Conservation (phyloP, 192 early-diverging fungal genomes). For the Umbelopsis vinacea region DNA sequence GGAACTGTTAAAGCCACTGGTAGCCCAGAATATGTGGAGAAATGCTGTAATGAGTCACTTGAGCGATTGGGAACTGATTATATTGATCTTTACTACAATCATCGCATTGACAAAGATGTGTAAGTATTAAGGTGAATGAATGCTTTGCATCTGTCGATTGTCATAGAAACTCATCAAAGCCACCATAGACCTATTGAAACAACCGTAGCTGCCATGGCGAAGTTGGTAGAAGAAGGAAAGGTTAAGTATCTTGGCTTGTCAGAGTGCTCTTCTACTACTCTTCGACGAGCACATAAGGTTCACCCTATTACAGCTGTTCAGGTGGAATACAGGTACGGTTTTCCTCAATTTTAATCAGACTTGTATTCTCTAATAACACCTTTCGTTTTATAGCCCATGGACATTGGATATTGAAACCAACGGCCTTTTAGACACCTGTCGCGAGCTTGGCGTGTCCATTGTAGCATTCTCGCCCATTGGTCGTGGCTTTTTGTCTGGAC, state of each 20-base stretch:
- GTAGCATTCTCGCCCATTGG: constrained; percentile 13
- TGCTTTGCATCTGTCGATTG: background rate
- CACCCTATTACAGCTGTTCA: constrained; percentile 68
- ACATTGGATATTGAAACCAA: constrained; percentile 58
- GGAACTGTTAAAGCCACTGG: background rate
- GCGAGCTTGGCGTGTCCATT: constrained; percentile 61
- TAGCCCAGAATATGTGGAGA: constrained; percentile 52
- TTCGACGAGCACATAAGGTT: constrained; percentile 66
- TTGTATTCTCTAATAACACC: too few species aligned
- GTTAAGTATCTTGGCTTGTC: constrained; percentile 62
- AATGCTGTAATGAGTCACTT: constrained; percentile 58
- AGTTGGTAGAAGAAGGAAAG: constrained; percentile 70
- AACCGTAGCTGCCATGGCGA: constrained; percentile 62
- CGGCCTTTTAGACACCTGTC: constrained; percentile 57
- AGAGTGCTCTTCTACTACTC: constrained; percentile 62
- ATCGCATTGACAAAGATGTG: constrained; percentile 57
- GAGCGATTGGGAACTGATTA: constrained; percentile 70
- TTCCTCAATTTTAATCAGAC: too few species aligned
- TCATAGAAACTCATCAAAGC: background rate
- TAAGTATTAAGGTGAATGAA: constrained; percentile 28
- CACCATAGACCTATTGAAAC: constrained; percentile 57
- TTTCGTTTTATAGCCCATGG: too few species aligned
- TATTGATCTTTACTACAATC: constrained; percentile 74
- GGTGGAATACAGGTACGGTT: constrained; percentile 31
- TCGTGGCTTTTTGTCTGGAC: constrained; percentile 53